Percentiles rank a stretch among this genome's conserved stretches.
Evolutionary conservation across 495 filamentous ascomycete species (phyloP).

Genomic region (Chaetomidium leptoderma): DNA sequence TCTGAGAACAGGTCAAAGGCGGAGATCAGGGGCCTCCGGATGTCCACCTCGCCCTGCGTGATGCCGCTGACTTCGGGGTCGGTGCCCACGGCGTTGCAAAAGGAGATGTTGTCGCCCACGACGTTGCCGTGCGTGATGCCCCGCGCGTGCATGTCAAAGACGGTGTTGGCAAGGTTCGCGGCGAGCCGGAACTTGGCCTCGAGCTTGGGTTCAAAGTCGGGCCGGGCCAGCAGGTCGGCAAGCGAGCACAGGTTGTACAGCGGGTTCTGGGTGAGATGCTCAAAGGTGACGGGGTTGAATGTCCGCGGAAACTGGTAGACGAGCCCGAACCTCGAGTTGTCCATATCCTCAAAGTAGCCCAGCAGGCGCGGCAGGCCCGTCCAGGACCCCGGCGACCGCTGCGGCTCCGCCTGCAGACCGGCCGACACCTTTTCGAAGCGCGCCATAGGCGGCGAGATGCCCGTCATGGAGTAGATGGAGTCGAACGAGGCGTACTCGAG

Average conservation of each 20-base stretch:
- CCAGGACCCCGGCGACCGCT: slow-evolving; percentile 57
- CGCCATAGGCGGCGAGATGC: slow-evolving; percentile 58
- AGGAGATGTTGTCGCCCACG: slow-evolving; percentile 72
- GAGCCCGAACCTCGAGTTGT: slow-evolving; percentile 70
- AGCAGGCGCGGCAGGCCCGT: slow-evolving; percentile 56
- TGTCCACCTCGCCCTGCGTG: slow-evolving; percentile 50
- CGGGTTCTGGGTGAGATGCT: slow-evolving; percentile 45
- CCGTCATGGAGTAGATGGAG: slow-evolving; percentile 57
- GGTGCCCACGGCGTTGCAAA: slow-evolving; percentile 56
- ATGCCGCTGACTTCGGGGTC: slow-evolving; percentile 38
- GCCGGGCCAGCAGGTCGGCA: slow-evolving; percentile 46
- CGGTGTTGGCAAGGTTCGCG: slow-evolving; percentile 68
- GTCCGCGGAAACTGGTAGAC: slow-evolving; percentile 75
- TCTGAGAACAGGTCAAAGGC: slow-evolving; percentile 81
- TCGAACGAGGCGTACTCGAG: slow-evolving; percentile 66
- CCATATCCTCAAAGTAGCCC: slow-evolving; percentile 81
- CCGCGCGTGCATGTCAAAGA: slow-evolving; percentile 70
- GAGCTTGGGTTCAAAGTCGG: slow-evolving; percentile 53
- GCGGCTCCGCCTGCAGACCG: slow-evolving; percentile 53
- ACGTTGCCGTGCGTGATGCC: slow-evolving; percentile 78
- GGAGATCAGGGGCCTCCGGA: slow-evolving; percentile 71
- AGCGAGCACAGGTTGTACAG: slow-evolving; percentile 49
- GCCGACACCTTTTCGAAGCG: slow-evolving; percentile 60
- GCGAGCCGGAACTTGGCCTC: slow-evolving; percentile 85
- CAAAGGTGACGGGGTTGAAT: slow-evolving; percentile 56